Evolutionary conservation across 2,329 filamentous ascomycete species (phyloP).

Genomic region (Colletotrichum acutatum): DNA sequence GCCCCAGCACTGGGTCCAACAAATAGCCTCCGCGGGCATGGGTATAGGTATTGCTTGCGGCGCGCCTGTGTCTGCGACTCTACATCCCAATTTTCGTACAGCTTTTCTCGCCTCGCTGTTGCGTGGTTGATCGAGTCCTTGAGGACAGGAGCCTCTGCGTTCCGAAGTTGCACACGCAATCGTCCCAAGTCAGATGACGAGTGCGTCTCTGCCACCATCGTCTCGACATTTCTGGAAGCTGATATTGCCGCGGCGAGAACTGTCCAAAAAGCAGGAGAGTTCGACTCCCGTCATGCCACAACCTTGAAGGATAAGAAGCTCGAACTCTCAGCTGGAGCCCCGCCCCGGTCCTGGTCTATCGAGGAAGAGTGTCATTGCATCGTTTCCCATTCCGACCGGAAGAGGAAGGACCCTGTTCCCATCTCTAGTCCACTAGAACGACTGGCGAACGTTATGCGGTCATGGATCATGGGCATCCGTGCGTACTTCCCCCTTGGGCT

Average conservation of each 20-base stretch:
- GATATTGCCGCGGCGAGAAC: background rate
- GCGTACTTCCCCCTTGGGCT: background rate
- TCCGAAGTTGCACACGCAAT: constrained; percentile 29
- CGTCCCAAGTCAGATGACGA: constrained; percentile 32
- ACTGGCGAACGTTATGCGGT: constrained; percentile 27
- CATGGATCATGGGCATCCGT: constrained; percentile 31
- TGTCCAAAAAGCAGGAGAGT: background rate
- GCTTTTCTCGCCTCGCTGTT: background rate
- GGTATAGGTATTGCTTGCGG: constrained; percentile 3
- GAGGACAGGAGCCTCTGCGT: background rate
- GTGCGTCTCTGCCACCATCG: background rate
- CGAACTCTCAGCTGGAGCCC: constrained; percentile 7
- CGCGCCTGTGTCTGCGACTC: background rate
- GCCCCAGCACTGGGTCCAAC: constrained; percentile 27
- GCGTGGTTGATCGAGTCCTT: background rate
- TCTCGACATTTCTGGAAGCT: background rate
- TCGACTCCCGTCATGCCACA: constrained; percentile 18
- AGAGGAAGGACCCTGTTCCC: constrained; percentile 34
- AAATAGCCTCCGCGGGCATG: constrained; percentile 30
- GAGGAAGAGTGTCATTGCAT: background rate
- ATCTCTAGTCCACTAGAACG: constrained; percentile 19
- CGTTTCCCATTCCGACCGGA: constrained; percentile 29
- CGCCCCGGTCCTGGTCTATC: constrained; percentile 11
- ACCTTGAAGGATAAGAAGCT: constrained; percentile 13
- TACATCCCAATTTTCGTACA: background rate